phyloP scores from a whole-genome alignment of 2,329 filamentous ascomycete species.

The Monilinia aucupariae region DNA sequence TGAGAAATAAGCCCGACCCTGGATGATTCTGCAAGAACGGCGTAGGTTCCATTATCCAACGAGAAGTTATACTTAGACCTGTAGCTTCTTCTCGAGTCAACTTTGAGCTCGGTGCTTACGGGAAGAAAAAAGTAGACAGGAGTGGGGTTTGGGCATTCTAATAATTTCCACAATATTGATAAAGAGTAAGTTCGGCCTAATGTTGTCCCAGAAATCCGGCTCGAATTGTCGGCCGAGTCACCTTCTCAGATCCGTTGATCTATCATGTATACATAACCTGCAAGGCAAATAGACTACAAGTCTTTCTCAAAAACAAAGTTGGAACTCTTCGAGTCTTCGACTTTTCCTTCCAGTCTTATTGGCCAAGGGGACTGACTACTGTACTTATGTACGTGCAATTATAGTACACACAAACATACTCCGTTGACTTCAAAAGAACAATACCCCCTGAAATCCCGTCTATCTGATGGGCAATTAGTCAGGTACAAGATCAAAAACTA shows the following conservation, averaged over 20 bases:
- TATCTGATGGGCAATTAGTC: background rate
- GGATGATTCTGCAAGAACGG: background rate
- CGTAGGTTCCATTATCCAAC: background rate
- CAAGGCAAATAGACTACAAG: background rate
- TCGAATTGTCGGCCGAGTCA: background rate
- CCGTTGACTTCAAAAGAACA: background rate
- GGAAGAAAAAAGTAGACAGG: background rate
- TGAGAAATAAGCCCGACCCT: background rate
- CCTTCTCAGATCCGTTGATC: background rate
- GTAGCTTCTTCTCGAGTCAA: background rate
- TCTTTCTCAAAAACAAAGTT: background rate
- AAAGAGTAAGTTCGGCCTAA: background rate
- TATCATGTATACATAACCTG: background rate
- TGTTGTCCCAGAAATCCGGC: background rate
- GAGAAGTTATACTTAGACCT: background rate
- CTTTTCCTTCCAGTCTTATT: background rate
- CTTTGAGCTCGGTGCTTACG: background rate
- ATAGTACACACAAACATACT: no score
- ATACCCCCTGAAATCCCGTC: background rate
- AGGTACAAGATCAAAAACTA: slow-evolving; percentile 1
- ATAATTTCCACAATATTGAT: slow-evolving; percentile 2
- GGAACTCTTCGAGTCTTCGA: background rate
- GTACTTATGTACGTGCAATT: background rate
- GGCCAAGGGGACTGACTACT: background rate
- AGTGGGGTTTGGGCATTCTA: background rate